phyloP scores from a whole-genome alignment of 495 filamentous ascomycete genomes.

The Ascobolus immersus region DNA sequence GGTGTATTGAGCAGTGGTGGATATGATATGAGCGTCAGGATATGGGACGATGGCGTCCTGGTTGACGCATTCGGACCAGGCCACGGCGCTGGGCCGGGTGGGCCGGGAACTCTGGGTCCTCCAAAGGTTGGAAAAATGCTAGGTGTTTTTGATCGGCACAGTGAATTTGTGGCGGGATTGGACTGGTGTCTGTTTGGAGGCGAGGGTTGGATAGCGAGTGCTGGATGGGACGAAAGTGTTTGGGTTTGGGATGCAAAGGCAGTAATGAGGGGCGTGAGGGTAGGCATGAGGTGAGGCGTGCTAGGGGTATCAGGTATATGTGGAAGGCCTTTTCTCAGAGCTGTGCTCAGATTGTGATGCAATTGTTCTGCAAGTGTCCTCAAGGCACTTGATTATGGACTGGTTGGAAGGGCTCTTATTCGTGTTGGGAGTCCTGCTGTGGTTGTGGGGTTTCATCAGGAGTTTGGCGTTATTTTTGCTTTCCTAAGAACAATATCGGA shows the following conservation, averaged over 20 bases:
- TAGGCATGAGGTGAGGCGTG: too few species aligned
- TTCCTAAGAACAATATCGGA: too few species aligned
- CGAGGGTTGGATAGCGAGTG: slow-evolving; percentile 85
- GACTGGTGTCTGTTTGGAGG: slow-evolving; percentile 94
- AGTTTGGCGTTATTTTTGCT: too few species aligned
- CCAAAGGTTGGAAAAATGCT: slow-evolving; percentile 36
- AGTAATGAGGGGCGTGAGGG: slow-evolving; percentile 24
- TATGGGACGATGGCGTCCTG: slow-evolving; percentile 60
- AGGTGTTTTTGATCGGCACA: slow-evolving; percentile 72
- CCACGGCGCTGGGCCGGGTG: slow-evolving; percentile 15
- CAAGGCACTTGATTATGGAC: too few species aligned
- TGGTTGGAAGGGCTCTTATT: too few species aligned
- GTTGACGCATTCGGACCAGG: slow-evolving; percentile 23
- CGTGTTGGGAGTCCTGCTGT: too few species aligned
- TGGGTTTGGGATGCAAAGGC: slow-evolving; percentile 73
- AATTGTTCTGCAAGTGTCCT: too few species aligned
- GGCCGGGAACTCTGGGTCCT: slow-evolving; percentile 15
- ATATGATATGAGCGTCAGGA: slow-evolving; percentile 90
- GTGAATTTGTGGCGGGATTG: slow-evolving; percentile 89
- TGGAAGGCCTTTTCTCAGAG: too few species aligned
- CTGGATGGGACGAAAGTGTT: slow-evolving; percentile 77
- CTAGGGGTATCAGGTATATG: too few species aligned
- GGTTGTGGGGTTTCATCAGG: too few species aligned
- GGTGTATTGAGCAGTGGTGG: slow-evolving; percentile 68
- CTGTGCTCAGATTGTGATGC: too few species aligned